Percentiles rank a stretch among this genome's conserved stretches.
phyloP scores from a whole-genome alignment of 2,329 filamentous ascomycete species.

The Alternaria burnsii region DNA sequence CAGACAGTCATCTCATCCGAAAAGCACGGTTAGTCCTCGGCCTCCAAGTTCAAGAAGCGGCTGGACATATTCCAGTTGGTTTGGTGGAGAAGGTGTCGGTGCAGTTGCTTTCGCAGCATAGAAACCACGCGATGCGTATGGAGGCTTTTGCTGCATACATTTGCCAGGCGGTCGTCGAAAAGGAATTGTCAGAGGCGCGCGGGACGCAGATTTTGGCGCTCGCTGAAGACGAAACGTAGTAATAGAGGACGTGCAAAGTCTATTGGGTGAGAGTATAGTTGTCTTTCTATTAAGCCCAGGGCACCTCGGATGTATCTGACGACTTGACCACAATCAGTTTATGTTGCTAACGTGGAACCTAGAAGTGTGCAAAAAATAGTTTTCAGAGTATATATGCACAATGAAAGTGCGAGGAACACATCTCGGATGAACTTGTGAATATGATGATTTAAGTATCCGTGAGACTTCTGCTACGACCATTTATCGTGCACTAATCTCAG shows the following conservation, averaged over 20 bases:
- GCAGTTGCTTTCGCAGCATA: not conserved
- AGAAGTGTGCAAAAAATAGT: not conserved
- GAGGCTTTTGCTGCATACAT: conserved; percentile 3
- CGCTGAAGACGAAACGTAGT: not conserved
- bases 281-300: not conserved
- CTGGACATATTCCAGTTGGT: not conserved
- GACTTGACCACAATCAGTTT: not conserved
- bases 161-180: not conserved
- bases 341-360: not conserved
- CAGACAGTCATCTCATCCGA: not conserved
- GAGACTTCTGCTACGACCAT: not conserved
- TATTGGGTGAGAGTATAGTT: not conserved
- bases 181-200: not conserved
- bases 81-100: not conserved
- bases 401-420: not conserved
- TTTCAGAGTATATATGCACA: not conserved
- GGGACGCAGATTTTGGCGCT: conserved; percentile 2
- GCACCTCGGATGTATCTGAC: not conserved
- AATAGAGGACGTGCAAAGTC: not conserved
- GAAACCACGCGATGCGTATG: not conserved
- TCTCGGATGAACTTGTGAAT: not conserved
- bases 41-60: not conserved
- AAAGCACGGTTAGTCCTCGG: conserved; percentile 7
- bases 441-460: not conserved
- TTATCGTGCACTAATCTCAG: not conserved